A percentile compares a stretch with the other conserved stretches of the same genome.
Evolutionary conservation across 176 grass and related monocot genomes (phyloP).

Genomic region (Phragmites australis): DNA sequence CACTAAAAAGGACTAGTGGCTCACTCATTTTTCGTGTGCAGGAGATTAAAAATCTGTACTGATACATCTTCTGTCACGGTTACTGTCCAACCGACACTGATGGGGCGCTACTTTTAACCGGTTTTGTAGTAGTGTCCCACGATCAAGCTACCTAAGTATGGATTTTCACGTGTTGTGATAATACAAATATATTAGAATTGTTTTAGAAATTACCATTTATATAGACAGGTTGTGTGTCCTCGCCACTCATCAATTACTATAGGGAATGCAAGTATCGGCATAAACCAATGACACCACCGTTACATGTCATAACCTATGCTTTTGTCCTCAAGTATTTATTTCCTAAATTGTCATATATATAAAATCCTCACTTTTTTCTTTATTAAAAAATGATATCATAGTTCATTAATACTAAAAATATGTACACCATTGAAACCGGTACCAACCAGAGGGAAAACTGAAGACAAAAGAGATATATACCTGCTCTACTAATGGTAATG

Average conservation of each 20-base stretch:
- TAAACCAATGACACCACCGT: neutral
- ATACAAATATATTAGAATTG: neutral
- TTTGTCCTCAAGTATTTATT: neutral
- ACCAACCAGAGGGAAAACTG: neutral
- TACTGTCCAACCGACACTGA: no score
- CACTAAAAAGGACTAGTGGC: no score
- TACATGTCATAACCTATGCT: neutral
- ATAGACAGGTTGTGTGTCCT: neutral
- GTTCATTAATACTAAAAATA: neutral
- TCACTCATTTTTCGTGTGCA: no score
- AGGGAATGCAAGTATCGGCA: neutral
- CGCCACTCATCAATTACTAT: neutral
- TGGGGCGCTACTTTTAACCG: no score
- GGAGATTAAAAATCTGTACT: no score
- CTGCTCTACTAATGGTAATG: neutral
- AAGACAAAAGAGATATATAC: neutral
- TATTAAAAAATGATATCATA: neutral
- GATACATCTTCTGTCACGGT: no score
- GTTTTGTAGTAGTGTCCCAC: no score
- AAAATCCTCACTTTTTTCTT: neutral
- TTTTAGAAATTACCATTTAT: neutral
- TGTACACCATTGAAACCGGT: no score
- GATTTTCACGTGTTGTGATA: neutral
- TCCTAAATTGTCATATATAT: neutral
- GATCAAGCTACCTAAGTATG: neutral